Percentiles rank a stretch among this genome's conserved stretches.
phyloP scores from a whole-genome alignment of 768 basidiomycete species.

The Leccinum subtestaceum region DNA sequence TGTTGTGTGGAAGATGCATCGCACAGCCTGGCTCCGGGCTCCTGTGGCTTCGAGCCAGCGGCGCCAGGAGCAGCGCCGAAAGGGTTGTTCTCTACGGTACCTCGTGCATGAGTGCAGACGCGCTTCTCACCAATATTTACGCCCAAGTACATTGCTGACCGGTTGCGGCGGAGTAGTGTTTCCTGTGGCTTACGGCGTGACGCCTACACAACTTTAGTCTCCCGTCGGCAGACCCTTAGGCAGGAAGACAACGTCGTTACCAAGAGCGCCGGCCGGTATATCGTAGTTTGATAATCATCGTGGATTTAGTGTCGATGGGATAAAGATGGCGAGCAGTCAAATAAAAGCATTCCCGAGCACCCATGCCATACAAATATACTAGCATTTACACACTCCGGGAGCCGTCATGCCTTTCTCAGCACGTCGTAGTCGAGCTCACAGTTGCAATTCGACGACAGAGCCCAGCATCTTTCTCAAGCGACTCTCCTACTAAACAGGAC shows the following conservation, averaged over 20 bases:
- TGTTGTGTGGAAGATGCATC: background rate
- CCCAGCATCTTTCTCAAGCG: conserved; percentile 9
- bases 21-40: background rate
- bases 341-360: background rate
- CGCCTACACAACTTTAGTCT: background rate
- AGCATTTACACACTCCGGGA: background rate
- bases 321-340: background rate
- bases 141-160: no score
- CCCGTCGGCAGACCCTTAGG: no score
- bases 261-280: background rate
- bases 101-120: background rate
- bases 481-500: conserved; percentile 11
- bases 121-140: no score
- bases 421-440: background rate
- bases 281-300: background rate
- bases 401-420: background rate
- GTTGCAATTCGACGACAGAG: conserved; percentile 17
- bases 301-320: background rate
- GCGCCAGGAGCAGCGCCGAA: background rate
- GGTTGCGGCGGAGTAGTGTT: background rate
- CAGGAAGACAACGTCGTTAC: background rate
- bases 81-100: background rate
- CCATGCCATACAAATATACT: background rate
- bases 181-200: background rate
- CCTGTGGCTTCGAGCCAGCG: background rate